phyloP scores from a whole-genome alignment of 2,329 filamentous ascomycete genomes.

The Parasarocladium wereldwijsianum region DNA sequence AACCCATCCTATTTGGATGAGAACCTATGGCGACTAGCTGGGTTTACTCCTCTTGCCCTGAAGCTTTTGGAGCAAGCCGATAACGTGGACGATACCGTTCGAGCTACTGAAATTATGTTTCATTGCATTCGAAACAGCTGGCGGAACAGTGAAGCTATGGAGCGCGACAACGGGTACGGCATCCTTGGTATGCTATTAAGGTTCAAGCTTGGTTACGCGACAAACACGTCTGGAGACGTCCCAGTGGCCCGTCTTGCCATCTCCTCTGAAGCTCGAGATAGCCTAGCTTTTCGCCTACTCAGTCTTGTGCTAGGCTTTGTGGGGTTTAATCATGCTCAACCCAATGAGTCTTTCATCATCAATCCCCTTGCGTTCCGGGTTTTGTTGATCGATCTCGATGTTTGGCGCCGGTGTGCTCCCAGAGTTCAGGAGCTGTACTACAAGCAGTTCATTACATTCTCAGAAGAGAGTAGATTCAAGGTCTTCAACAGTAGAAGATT shows the following conservation, averaged over 20 bases:
- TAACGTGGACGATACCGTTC: conserved; percentile 54
- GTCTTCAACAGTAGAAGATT: conserved; percentile 83
- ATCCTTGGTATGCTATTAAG: conserved; percentile 73
- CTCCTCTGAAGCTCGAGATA: conserved; percentile 37
- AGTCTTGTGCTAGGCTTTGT: conserved; percentile 72
- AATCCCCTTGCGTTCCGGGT: conserved; percentile 92
- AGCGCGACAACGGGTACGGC: conserved; percentile 85
- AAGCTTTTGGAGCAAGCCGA: conserved; percentile 70
- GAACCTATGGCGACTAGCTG: conserved; percentile 83
- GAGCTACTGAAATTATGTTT: conserved; percentile 72
- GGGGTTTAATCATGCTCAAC: conserved; percentile 68
- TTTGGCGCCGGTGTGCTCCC: conserved; percentile 70
- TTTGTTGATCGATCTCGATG: conserved; percentile 80
- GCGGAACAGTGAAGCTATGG: conserved; percentile 97
- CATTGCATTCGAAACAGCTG: conserved; percentile 80
- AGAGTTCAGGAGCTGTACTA: conserved; percentile 83
- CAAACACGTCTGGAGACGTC: conserved; percentile 15
- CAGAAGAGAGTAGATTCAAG: conserved; percentile 78
- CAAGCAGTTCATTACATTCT: conserved; percentile 78
- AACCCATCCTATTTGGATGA: conserved; percentile 80
- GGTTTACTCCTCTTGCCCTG: conserved; percentile 72
- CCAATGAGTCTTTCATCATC: conserved; percentile 81
- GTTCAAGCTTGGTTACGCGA: conserved; percentile 56
- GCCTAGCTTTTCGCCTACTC: conserved; percentile 49
- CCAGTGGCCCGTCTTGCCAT: conserved; percentile 26